Conservation (phyloP, 2,329 filamentous ascomycete genomes). For the Fonsecaea multimorphosa region DNA sequence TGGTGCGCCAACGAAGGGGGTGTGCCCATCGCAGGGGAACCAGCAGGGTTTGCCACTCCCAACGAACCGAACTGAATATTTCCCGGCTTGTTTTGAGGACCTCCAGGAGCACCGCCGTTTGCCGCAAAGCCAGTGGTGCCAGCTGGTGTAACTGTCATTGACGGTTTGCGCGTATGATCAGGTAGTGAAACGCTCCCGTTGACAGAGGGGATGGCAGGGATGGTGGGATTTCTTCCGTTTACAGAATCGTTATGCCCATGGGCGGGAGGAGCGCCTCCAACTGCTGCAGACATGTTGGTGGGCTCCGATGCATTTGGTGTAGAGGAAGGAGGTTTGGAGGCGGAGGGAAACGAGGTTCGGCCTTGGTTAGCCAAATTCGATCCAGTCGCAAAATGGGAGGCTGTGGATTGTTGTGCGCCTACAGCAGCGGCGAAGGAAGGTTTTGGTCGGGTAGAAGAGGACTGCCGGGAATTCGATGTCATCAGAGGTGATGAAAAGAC, state of each 20-base stretch:
- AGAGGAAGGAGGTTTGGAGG: slow-evolving; percentile 29
- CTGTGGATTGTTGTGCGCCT: slow-evolving; percentile 18
- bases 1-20: slow-evolving; percentile 43
- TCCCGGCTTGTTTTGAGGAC: slow-evolving; percentile 53
- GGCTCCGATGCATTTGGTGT: slow-evolving; percentile 41
- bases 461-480: slow-evolving; percentile 33
- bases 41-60: slow-evolving; percentile 67
- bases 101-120: slow-evolving; percentile 73
- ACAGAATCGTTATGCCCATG: slow-evolving; percentile 38
- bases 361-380: slow-evolving; percentile 38
- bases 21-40: slow-evolving; percentile 57
- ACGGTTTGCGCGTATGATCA: slow-evolving; percentile 83
- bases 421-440: slow-evolving; percentile 20
- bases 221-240: slow-evolving; percentile 56
- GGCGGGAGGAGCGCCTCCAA: slow-evolving; percentile 39
- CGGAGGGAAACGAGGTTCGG: slow-evolving; percentile 34
- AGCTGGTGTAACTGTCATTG: slow-evolving; percentile 87
- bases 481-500: slow-evolving; percentile 34
- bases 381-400: slow-evolving; percentile 32
- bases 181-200: slow-evolving; percentile 68
- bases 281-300: slow-evolving; percentile 41
- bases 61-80: slow-evolving; percentile 67
- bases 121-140: slow-evolving; percentile 75
- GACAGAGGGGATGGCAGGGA: slow-evolving; percentile 63
- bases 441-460: slow-evolving; percentile 29